phyloP scores from a whole-genome alignment of 768 basidiomycete genomes.

The Agrocybe praecox region DNA sequence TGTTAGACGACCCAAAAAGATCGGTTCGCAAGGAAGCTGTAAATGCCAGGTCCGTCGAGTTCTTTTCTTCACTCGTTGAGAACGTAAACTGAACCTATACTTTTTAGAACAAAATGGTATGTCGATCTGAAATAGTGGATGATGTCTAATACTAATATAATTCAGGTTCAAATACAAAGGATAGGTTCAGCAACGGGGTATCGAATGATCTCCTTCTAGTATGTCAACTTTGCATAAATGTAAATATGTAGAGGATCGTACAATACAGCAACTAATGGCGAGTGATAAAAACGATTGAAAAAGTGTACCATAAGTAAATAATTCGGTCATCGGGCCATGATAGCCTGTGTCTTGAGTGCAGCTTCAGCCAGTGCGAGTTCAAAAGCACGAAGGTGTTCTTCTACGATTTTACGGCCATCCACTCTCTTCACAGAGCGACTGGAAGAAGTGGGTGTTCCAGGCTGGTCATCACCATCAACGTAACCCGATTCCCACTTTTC shows the following conservation, averaged over 20 bases:
- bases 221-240: conserved; percentile 15
- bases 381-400: conserved; percentile 79
- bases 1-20: conserved; percentile 88
- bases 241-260: conserved; percentile 24
- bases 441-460: conserved; percentile 26
- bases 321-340: conserved; percentile 64
- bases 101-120: conserved; percentile 51
- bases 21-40: conserved; percentile 88
- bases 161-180: conserved; percentile 64
- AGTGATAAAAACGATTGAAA: conserved; percentile 29
- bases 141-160: conserved; percentile 23
- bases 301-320: conserved; percentile 13
- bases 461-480: conserved; percentile 38
- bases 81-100: not conserved
- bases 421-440: conserved; percentile 43
- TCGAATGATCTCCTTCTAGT: conserved; percentile 29
- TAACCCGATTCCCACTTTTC: conserved; percentile 80
- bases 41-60: conserved; percentile 54
- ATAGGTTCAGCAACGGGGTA: conserved; percentile 29
- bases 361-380: conserved; percentile 74
- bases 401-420: conserved; percentile 73
- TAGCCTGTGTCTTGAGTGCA: conserved; percentile 74
- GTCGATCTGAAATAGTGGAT: conserved; percentile 4
- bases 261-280: conserved; percentile 32
- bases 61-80: not conserved